Evolutionary conservation across 176 grass and related monocot species (phyloP), one percentile per base, ranked within the genome.

Genomic region (Cenchrus americanus): DNA sequence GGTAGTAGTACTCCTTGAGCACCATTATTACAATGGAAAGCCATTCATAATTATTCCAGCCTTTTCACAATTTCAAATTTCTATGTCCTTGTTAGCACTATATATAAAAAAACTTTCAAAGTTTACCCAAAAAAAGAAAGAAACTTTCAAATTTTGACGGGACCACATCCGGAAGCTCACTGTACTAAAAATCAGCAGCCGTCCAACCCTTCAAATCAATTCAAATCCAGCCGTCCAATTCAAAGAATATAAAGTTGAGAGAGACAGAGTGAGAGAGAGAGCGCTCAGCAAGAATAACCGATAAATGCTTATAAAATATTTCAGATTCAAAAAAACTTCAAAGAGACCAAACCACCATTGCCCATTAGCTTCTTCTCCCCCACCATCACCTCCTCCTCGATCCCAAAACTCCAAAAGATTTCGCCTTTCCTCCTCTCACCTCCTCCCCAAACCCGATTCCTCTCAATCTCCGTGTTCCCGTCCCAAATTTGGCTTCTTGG

Each of bases 281-380:
- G n/a, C 51, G 9, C 26, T 23, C 51, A 64, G 57, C 43, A 34
- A 73, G 44, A 72, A 71, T 27, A 52, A 19, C 19, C 37, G 15
- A 66, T 66, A 73, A 86, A 75, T 66, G 69, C 69, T 77, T 82
- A 88, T 37, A 37, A 65, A 88, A 66, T 73, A 83, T 34, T 78
- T 72, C 57, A 71, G 80, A 88, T 88, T 88, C 80, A 83, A 83
- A 88, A 88, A 82, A 88, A 72, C 57, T 24, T 22, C 30, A 77
- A 81, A 49, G 69, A 81, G 87, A 89, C 76, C 70, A 81, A 71
- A 48, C 71, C 69, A 80, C 82, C 87, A 21, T 78, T 73, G 86
- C 73, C 77, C 34, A 80, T 75, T 23, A 77, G 77, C 87, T 81
- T 23, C 77, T 77, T 80, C 82, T 71, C 72, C 72, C 50, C 52